Evolutionary conservation across 2,329 filamentous ascomycete species (phyloP).

Genomic region (Colletotrichum orchidophilum): DNA sequence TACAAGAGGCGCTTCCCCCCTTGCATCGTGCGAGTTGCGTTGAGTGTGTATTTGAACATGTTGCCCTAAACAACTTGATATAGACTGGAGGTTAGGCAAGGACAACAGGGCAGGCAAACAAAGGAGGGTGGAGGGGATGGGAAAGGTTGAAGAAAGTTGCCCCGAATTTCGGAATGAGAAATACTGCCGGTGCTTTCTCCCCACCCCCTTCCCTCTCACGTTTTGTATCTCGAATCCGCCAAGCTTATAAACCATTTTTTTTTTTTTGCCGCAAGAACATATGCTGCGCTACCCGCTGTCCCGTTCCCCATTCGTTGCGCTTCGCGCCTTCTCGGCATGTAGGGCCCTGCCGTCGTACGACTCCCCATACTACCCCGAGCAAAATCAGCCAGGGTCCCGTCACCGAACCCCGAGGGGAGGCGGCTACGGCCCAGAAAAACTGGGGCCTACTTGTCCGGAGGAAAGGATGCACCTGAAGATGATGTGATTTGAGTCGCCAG

Average conservation of each 20-base stretch:
- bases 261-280: neutral
- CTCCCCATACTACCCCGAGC: conserved; percentile 14
- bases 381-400: neutral
- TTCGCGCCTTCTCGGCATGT: conserved; percentile 6
- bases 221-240: neutral
- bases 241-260: neutral
- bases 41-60: neutral
- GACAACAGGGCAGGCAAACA: neutral
- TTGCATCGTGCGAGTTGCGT: neutral
- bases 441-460: conserved; percentile 11
- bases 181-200: neutral
- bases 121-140: neutral
- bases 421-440: conserved; percentile 15
- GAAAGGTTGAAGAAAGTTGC: neutral
- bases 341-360: conserved; percentile 25
- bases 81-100: conserved; percentile 8
- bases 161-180: neutral
- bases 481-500: neutral
- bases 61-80: conserved; percentile 4
- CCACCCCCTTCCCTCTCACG: neutral
- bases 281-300: neutral
- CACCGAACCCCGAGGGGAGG: conserved; percentile 26
- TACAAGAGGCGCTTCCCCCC: neutral
- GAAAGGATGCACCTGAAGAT: neutral
- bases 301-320: conserved; percentile 7